A percentile compares a stretch with the other conserved stretches of the same genome.
These are phyloP conservation scores for Orbilia javanica DNA, from an alignment of 2,329 filamentous ascomycete genomes.

Conservation along the genomic window DNA sequence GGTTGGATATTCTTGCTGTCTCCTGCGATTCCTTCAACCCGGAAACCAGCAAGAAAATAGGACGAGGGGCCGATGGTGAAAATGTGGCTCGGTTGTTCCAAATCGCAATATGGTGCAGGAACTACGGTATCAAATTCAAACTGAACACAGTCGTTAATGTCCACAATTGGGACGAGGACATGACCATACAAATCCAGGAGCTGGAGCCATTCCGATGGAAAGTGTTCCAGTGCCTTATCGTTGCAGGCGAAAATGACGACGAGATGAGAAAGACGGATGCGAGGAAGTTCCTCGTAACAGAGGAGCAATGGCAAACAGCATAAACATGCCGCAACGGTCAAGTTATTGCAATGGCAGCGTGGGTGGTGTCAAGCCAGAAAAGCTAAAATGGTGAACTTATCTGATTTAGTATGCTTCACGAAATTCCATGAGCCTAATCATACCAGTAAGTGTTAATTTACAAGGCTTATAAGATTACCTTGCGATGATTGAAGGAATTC, in stretches of 20 bases:
- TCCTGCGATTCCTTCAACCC: conserved; percentile 71
- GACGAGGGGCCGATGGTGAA: conserved; percentile 66
- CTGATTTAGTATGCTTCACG: conserved; percentile 4
- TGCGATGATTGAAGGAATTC: conserved; percentile 25
- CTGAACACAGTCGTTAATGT: conserved; percentile 71
- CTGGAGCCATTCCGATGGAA: conserved; percentile 65
- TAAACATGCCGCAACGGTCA: conserved; percentile 19
- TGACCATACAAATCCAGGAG: conserved; percentile 65
- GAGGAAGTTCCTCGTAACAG: conserved; percentile 67
- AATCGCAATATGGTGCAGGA: conserved; percentile 67
- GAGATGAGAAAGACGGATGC: conserved; percentile 66
- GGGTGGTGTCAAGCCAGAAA: background rate
- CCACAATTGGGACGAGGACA: conserved; percentile 69
- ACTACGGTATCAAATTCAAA: conserved; percentile 71
- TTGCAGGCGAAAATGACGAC: conserved; percentile 71
- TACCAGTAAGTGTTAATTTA: background rate
- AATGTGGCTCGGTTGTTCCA: conserved; percentile 68
- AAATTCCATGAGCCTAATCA: background rate
- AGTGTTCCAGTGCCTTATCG: conserved; percentile 70
- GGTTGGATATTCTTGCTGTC: conserved; percentile 71
- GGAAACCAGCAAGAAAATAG: conserved; percentile 69
- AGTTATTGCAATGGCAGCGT: conserved; percentile 1
- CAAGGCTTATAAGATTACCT: background rate
- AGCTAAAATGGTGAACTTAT: conserved; percentile 3
- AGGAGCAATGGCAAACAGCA: conserved; percentile 67